Base-by-base conservation (phyloP, 2,329 filamentous ascomycete genomes). In the Atkinsonella hypoxylon region DNA sequence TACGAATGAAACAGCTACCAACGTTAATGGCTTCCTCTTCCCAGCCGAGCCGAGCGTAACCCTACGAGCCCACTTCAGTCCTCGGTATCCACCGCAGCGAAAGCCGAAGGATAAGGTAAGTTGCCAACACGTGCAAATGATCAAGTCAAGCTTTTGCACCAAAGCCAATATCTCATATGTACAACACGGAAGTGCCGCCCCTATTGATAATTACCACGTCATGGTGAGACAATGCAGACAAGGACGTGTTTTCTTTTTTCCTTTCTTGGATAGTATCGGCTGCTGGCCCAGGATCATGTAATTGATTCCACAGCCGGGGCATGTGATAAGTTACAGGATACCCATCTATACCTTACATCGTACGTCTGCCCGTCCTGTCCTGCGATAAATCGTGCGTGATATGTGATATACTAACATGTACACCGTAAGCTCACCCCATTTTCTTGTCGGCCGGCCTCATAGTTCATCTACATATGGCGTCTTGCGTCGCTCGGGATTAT, bases 81-180 rank as follows among this genome's bases (percentile, higher is more conserved):
- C 20, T 49, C 41, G 32, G 48, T 22, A 45, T 45, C 48, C 48
- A 49, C 20, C 41, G 32, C 41, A 45, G 48, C 41, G 41, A 17
- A 45, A 41, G n/a, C 30, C 32, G 42, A 38, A 48, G 50, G 50
- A 48, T 48, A 48, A 51, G 50, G 50, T 51, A 48, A 51, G 40
- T 51, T 45, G 15, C 15, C 18, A 46, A 34, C 50, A 52, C 20
- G 46, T 49, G 47, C 43, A 51, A 45, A 36, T 15, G 20, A 30
- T n/a, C 15, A 47, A 8, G 15, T 13, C n/a, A 40, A 30, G 38
- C n/a, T 39, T 40, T 17, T 41, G 41, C 26, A 26, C 26, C 26
- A 7, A 26, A 26, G 26, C 8, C 5, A 26, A 5, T 26, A 26
- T 26, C 5, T 43, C 11, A 34, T 32, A 38, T 49, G 40, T 20